These are phyloP conservation scores for Candida khao-thaluensis DNA, from an alignment of 805 yeast species.

Conservation along the genomic window DNA sequence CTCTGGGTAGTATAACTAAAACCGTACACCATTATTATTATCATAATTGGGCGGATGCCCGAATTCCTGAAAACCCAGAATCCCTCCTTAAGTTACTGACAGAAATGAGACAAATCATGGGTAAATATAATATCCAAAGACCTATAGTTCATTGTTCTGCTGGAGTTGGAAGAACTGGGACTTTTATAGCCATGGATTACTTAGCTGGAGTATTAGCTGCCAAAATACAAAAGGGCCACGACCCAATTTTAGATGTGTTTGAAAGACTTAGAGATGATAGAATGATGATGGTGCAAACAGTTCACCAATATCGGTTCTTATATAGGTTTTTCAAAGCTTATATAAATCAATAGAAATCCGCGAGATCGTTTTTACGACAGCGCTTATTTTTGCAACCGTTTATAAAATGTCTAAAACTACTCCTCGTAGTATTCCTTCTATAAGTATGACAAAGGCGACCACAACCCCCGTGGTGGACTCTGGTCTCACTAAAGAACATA, in stretches of 20 bases:
- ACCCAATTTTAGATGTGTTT: slow-evolving; percentile 30
- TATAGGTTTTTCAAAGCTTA: slow-evolving; percentile 31
- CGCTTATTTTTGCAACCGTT: slow-evolving; percentile 7
- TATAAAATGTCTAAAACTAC: not conserved
- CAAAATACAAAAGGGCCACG: slow-evolving; percentile 12
- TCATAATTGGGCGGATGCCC: slow-evolving; percentile 46
- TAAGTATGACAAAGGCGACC: not conserved
- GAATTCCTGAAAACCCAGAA: slow-evolving; percentile 33
- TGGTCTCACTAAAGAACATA: not conserved
- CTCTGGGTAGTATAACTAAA: slow-evolving; percentile 19
- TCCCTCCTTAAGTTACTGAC: slow-evolving; percentile 29
- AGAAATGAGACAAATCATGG: slow-evolving; percentile 17
- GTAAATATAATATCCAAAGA: not conserved
- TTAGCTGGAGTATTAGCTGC: slow-evolving; percentile 14
- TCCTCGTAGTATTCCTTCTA: slow-evolving; percentile 3
- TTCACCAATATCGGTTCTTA: slow-evolving; percentile 35
- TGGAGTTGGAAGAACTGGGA: slow-evolving; percentile 48
- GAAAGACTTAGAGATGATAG: slow-evolving; percentile 29
- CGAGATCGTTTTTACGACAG: too few species aligned
- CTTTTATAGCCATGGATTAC: slow-evolving; percentile 38
- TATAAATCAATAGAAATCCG: too few species aligned
- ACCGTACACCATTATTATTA: slow-evolving; percentile 41
- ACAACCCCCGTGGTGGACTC: not conserved
- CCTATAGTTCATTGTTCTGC: slow-evolving; percentile 47
- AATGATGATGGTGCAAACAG: slow-evolving; percentile 47